Evolutionary conservation across 2,329 filamentous ascomycete genomes (phyloP), one percentile per base, ranked within the genome.

Genomic region (Fonsecaea pedrosoi): DNA sequence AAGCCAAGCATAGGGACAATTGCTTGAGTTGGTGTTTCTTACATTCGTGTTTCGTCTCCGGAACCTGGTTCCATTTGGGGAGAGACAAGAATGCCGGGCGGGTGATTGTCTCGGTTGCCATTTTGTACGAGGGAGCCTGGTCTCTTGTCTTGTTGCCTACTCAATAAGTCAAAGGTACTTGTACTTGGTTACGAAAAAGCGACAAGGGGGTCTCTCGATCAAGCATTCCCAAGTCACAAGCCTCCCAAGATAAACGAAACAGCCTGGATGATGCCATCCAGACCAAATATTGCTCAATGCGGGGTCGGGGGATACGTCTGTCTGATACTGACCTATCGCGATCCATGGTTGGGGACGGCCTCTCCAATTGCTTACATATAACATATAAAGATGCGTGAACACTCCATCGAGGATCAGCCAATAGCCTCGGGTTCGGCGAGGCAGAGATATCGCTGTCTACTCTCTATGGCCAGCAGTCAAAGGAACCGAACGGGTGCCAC

Each of bases 21-120:
- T 8, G 10, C 25, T 25, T n/a, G 15, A 25, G 48, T 2, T 10
- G 32, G n/a, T 10, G n/a, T 9, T 8, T 25, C 55, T 35, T 65
- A 69, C 67, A 57, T 10, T 71, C 69, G 45, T 68, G 60, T 40
- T 61, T 57, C 12, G 67, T 69, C 38, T 69, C 67, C 8, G 63
- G 55, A 13, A 69, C 60, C 21, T 60, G 67, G 12, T 54, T 64
- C 67, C 67, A 69, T 45, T 64, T 50, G 6, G 67, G 67, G 3
- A 68, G 40, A 3, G 61, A 59, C 10, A 38, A 30, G 9, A 21
- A 34, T 42, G 42, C 54, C 18, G 58, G 53, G 10, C 35, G 48
- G 8, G 59, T 66, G 32, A 62, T 58, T n/a, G 64, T 66, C 54
- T 66, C 53, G 18, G 64, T 66, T 37, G 64, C 64, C 64, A 66